Conservation (phyloP, 2,329 filamentous ascomycete species). For the Trichoderma simmonsii region DNA sequence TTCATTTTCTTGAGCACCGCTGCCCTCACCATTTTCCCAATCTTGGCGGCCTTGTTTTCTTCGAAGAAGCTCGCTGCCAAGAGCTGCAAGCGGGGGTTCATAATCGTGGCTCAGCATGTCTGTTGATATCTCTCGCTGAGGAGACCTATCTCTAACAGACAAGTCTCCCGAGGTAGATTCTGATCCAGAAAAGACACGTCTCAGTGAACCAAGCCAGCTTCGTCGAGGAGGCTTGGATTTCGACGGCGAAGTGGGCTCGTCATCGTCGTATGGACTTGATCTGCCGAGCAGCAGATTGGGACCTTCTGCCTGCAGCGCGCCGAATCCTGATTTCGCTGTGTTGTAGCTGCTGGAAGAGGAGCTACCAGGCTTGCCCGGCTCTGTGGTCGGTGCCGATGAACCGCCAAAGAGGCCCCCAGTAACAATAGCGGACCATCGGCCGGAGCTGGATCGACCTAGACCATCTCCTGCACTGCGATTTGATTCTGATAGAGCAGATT, state of each 20-base stretch:
- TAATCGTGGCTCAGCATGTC: slow-evolving; percentile 40
- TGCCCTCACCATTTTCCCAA: slow-evolving; percentile 44
- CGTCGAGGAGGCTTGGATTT: slow-evolving; percentile 52
- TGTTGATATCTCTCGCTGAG: slow-evolving; percentile 30
- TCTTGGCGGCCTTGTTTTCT: slow-evolving; percentile 55
- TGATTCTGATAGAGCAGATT: slow-evolving; percentile 55
- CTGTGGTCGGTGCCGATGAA: slow-evolving; percentile 26
- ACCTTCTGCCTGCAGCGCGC: slow-evolving; percentile 51
- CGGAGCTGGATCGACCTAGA: slow-evolving; percentile 35
- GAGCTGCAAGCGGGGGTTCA: slow-evolving; percentile 42
- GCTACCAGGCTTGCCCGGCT: slow-evolving; percentile 37
- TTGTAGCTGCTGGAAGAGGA: slow-evolving; percentile 47
- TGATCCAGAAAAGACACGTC: slow-evolving; percentile 57
- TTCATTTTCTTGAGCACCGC: slow-evolving; percentile 51
- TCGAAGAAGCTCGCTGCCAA: slow-evolving; percentile 49
- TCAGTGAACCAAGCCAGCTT: slow-evolving; percentile 68
- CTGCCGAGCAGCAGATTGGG: slow-evolving; percentile 44
- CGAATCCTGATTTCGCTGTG: slow-evolving; percentile 54
- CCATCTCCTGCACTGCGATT: slow-evolving; percentile 46
- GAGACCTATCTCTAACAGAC: slow-evolving; percentile 28
- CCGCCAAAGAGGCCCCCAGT: slow-evolving; percentile 27
- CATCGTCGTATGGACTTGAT: slow-evolving; percentile 30
- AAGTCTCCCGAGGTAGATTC: slow-evolving; percentile 31
- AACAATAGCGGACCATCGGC: slow-evolving; percentile 34
- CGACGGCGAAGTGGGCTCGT: slow-evolving; percentile 53